Base-by-base conservation (phyloP, 108 stramenopile genomes). In the Stephanodiscus triporus region DNA sequence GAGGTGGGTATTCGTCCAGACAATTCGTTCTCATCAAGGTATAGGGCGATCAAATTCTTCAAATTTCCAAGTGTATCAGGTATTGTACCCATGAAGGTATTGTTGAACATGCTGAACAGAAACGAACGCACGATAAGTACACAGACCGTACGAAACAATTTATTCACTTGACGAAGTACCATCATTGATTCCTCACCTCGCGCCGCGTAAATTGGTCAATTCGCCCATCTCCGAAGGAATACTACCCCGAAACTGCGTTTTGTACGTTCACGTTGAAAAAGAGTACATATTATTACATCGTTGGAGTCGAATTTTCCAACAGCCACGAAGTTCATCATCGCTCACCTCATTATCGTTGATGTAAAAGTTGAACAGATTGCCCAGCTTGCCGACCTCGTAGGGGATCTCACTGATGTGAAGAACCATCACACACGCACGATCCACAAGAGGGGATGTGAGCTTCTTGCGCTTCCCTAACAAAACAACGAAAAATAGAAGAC, bases 1-100 rank as follows among this genome's bases (percentile, higher is more conserved):
- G 66, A 67, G 10, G 67, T 42, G 4, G 91, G 91, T 72, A 92
- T 81, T n/a, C 49, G 51, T 13, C 91, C 91, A 3, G 73, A 66
- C 7, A 92, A 68, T 42, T 75, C 26, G 49, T 91, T 91, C 2
- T 55, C 62, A 40, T 85, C 81, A 10, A 85, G 63, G 63, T 85
- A 85, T 22, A 85, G 75, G 10, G 80, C 76, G 38, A 72, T 73
- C 54, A 85, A 24, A 19, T 68, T 19, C 59, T 77, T 61, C 66
- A 85, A 61, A 19, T 73, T 55, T n/a, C 72, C 71, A 51, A 85
- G 55, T 11, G 67, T 50, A 24, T 58, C 61, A 2, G 80, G 80
- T 37, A 81, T 81, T 57, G 30, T 58, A 2, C 81, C 81, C 13
- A 38, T 17, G 42, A 82, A 56, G 4, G 50, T 37, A 75, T 81